A percentile compares a stretch with the other conserved stretches of the same genome.
These are phyloP conservation scores for Chondrostereum purpureum DNA, from an alignment of 1,284 basidiomycete genomes.

Conservation along the genomic window DNA sequence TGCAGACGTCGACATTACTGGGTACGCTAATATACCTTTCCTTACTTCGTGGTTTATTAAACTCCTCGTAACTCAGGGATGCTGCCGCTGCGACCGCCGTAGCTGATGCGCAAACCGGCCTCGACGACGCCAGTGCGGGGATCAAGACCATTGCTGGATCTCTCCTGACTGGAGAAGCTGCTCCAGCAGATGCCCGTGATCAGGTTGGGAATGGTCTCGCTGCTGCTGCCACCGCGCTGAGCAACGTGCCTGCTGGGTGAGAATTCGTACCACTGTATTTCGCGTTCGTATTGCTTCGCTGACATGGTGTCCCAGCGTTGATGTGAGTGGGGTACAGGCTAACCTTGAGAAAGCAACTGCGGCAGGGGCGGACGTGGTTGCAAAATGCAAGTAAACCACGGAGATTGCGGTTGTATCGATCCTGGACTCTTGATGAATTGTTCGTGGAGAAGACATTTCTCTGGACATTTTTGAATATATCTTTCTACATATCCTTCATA, in stretches of 20 bases:
- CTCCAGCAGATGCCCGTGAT: slow-evolving; percentile 28
- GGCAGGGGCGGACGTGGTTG: background rate
- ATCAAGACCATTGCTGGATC: slow-evolving; percentile 26
- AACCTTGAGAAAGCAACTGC: background rate
- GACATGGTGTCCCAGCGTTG: background rate
- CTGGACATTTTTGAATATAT: too few relatives aligned
- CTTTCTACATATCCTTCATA: too few relatives aligned
- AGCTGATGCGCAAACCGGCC: slow-evolving; percentile 19
- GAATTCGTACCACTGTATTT: slow-evolving; percentile 20
- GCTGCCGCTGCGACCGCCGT: slow-evolving; percentile 19
- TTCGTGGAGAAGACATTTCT: too few relatives aligned
- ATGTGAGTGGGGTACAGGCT: background rate
- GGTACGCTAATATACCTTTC: background rate
- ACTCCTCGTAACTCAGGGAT: slow-evolving; percentile 22
- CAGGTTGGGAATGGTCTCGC: slow-evolving; percentile 26
- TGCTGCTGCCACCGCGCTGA: slow-evolving; percentile 25
- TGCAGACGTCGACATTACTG: slow-evolving; percentile 16
- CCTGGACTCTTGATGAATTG: too few relatives aligned
- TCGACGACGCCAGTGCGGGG: slow-evolving; percentile 25
- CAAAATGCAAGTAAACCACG: slow-evolving; percentile 2
- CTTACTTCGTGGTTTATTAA: background rate
- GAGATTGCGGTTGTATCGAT: too few relatives aligned
- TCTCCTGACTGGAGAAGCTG: slow-evolving; percentile 25
- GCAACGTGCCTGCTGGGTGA: slow-evolving; percentile 24
- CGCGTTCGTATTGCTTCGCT: background rate